Base-by-base conservation (phyloP, 2,329 filamentous ascomycete genomes). In the Ilyonectria robusta region DNA sequence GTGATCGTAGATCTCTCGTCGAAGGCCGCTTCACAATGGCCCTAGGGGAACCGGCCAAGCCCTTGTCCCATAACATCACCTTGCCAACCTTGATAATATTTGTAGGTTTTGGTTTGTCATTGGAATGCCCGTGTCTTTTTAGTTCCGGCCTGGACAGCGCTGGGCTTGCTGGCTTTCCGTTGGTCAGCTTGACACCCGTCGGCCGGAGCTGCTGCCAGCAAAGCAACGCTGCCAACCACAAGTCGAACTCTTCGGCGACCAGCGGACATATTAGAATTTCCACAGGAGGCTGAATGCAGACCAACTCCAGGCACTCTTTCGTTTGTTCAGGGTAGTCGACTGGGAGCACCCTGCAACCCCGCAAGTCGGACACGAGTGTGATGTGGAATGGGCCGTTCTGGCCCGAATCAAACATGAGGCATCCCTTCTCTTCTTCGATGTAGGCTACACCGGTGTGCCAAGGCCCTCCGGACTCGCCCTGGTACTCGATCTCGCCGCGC, bases 81-180 rank as follows among this genome's bases (percentile, higher is more conserved):
- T 94, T 95, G 62, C 94, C 96, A 54, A 98, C 94, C 78, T 98
- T 99, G 84, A 98, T 98, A 71, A 98, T 96, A 62, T 92, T 96
- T 1, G 80, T 76, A 2, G 78, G 70, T 31, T 78, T 83, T 71
- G 71, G 58, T 46, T 75, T 78, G 42, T 81, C 78, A 19, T 74
- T 72, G 2, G 77, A 78, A 54, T 74, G 73, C 33, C 79, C 78
- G 46, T 84, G 82, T 59, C 84, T 82, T 58, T 79, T 83, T 61
- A 85, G 77, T 63, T 86, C 84, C 0, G 81, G 78, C 61, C 83
- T 78, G n/a, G 80, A 73, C 13, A 77, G 72, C n/a, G 72, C 75
- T 21, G 79, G 77, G 60, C 74, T 81, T 4, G 69, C 62, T 5
- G 76, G 76, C 47, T 78, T 79, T 75, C 72, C 84, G 77, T 81